Base-by-base conservation (phyloP, 2,329 filamentous ascomycete genomes). In the Ilyonectria robusta region DNA sequence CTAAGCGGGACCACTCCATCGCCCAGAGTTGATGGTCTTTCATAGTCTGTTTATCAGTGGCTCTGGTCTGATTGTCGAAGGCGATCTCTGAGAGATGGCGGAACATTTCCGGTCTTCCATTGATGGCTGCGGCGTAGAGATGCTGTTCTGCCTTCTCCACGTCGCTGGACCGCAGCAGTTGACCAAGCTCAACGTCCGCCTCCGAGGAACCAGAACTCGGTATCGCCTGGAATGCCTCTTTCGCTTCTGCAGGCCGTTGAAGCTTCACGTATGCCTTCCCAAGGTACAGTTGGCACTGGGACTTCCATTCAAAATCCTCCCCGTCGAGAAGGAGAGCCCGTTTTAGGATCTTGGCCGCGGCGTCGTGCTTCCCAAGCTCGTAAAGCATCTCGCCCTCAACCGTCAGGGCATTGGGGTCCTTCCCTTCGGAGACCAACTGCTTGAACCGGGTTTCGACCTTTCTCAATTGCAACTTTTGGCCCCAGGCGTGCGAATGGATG, bases 381-480 rank as follows among this genome's bases (percentile, higher is more conserved):
- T 72, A 74, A 13, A 79, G 74, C 29, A 71, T 29, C 59, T 78
- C 74, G 17, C 78, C 82, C 47, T 82, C 76, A 9, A 76, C 70
- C 4, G 78, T 76, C 23, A 83, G 71, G 35, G 80, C 82, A 50
- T 83, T 73, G 4, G 79, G 72, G 42, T 83, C 75, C n/a, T 70
- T 74, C 29, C 73, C 77, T 33, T 67, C 62, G 13, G 70, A 48
- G 31, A 81, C 72, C 10, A 83, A 68, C 29, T 74, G 56, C 67
- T 69, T 73, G 70, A 81, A 81, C 17, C 75, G 77, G 1, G 66
- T 56, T 57, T 80, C 77, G 3, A 72, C 56, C 5, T 60, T 62
- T 7, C 26, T 59, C 13, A 77, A 66, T n/a, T 65, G 62, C 6
- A 67, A 48, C 10, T 59, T 56, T 13, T 65, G 56, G 17, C 71